These are phyloP conservation scores for Skeletonema marinoi DNA, from an alignment of 108 stramenopile species.

Conservation along the genomic window DNA sequence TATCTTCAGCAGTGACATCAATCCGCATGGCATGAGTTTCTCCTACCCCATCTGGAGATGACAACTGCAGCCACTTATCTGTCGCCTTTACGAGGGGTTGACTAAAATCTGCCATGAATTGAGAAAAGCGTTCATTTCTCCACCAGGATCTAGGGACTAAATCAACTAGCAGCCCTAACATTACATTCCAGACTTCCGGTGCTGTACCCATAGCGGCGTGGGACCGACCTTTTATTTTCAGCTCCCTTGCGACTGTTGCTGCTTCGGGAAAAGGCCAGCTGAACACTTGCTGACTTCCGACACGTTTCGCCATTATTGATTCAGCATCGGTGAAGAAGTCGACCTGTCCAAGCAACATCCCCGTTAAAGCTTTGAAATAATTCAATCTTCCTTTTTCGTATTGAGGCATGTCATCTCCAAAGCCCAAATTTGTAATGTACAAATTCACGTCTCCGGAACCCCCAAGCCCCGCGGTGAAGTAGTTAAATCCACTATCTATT, in stretches of 20 bases:
- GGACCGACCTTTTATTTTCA: slow-evolving; percentile 44
- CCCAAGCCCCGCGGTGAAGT: slow-evolving; percentile 69
- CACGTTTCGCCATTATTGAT: slow-evolving; percentile 21
- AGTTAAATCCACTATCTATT: slow-evolving; percentile 59
- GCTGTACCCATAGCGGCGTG: slow-evolving; percentile 69
- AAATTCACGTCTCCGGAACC: slow-evolving; percentile 62
- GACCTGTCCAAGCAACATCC: slow-evolving; percentile 54
- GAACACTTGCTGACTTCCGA: slow-evolving; percentile 59
- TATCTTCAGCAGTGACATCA: slow-evolving; percentile 42
- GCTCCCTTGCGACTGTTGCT: slow-evolving; percentile 54
- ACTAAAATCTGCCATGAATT: slow-evolving; percentile 66
- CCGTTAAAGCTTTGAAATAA: slow-evolving; percentile 45
- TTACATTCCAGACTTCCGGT: slow-evolving; percentile 65
- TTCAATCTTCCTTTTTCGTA: slow-evolving; percentile 42
- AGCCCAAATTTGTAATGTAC: slow-evolving; percentile 70
- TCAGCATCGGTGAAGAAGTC: slow-evolving; percentile 36
- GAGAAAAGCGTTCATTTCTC: slow-evolving; percentile 48
- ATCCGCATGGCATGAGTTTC: slow-evolving; percentile 77
- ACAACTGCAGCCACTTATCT: slow-evolving; percentile 35
- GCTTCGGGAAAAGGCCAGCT: slow-evolving; percentile 79
- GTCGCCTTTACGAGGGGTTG: slow-evolving; percentile 57
- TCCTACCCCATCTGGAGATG: slow-evolving; percentile 25
- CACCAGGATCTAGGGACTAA: slow-evolving; percentile 60
- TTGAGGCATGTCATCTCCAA: slow-evolving; percentile 63
- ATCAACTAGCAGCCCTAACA: slow-evolving; percentile 57